These are phyloP conservation scores for Colletotrichum acutatum DNA, from an alignment of 2,329 filamentous ascomycete genomes.

Conservation along the genomic window DNA sequence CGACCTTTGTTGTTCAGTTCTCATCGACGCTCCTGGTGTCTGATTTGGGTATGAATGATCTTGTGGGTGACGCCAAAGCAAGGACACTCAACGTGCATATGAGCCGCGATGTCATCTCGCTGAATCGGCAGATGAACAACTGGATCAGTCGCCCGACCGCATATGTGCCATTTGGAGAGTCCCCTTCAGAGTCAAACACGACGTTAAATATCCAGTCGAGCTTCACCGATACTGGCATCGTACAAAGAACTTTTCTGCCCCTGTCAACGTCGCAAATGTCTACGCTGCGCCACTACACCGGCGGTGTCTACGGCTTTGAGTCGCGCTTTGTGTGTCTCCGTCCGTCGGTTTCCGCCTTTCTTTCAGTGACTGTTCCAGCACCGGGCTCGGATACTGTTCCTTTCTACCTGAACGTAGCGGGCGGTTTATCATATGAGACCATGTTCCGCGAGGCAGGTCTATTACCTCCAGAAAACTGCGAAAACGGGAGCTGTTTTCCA, in stretches of 20 bases:
- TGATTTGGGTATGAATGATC: neutral
- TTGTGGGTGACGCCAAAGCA: neutral
- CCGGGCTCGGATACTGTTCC: neutral
- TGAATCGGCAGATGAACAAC: conserved; percentile 17
- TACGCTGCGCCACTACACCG: neutral
- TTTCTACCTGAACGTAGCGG: neutral
- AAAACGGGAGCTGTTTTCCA: neutral
- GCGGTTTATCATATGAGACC: neutral
- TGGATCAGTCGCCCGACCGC: neutral
- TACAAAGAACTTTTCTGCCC: neutral
- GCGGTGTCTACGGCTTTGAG: conserved; percentile 1
- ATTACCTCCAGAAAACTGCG: neutral
- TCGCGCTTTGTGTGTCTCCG: conserved; percentile 15
- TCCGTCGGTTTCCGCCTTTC: neutral
- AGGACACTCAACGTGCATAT: neutral
- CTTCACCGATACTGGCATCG: neutral
- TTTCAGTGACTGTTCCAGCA: neutral
- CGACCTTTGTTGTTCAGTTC: neutral
- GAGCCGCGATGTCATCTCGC: conserved; percentile 1
- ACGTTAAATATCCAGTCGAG: neutral
- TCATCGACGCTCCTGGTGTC: conserved; percentile 2
- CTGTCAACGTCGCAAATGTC: neutral
- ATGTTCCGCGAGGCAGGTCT: neutral
- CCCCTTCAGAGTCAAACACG: neutral
- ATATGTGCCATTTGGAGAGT: conserved; percentile 8